A percentile compares a stretch with the other conserved stretches of the same genome.
Evolutionary conservation across 305 asterid genomes (phyloP).

Genomic region (Stenogyne calaminthoides): DNA sequence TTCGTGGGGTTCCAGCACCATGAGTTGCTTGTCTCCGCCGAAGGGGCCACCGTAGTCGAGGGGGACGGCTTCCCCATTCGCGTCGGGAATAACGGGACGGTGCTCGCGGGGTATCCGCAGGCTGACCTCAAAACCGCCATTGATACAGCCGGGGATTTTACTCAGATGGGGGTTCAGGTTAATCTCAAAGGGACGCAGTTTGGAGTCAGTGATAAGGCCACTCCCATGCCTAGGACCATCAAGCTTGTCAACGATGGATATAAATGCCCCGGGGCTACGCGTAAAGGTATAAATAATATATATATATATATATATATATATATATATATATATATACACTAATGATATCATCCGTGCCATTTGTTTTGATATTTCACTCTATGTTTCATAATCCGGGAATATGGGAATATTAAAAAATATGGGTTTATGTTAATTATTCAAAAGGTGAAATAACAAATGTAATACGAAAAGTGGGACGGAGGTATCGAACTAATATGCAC

Average conservation of each 20-base stretch:
- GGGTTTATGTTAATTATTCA: too few relatives aligned
- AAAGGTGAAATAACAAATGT: too few relatives aligned
- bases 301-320: too few relatives aligned
- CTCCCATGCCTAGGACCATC: conserved; percentile 77
- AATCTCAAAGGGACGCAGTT: conserved; percentile 69
- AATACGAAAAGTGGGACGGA: too few relatives aligned
- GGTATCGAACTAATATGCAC: too few relatives aligned
- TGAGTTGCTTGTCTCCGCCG: conserved; percentile 72
- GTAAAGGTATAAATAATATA: conserved; percentile 36
- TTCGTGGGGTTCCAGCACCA: conserved; percentile 57
- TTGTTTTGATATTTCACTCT: too few relatives aligned
- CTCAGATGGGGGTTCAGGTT: conserved; percentile 64
- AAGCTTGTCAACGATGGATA: conserved; percentile 69
- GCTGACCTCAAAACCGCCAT: conserved; percentile 81
- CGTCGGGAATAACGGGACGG: conserved; percentile 66
- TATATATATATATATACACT: too few relatives aligned
- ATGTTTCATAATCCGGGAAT: too few relatives aligned
- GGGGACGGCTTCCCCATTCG: conserved; percentile 56
- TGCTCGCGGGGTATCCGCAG: conserved; percentile 67
- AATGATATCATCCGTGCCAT: too few relatives aligned
- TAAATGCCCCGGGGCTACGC: conserved; percentile 66
- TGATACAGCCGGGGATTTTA: conserved; percentile 73
- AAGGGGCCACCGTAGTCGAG: conserved; percentile 63
- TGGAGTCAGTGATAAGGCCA: conserved; percentile 42
- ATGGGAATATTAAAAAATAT: too few relatives aligned